Evolutionary conservation across 2,329 filamentous ascomycete species (phyloP).

Genomic region (Botryotinia globosa): DNA sequence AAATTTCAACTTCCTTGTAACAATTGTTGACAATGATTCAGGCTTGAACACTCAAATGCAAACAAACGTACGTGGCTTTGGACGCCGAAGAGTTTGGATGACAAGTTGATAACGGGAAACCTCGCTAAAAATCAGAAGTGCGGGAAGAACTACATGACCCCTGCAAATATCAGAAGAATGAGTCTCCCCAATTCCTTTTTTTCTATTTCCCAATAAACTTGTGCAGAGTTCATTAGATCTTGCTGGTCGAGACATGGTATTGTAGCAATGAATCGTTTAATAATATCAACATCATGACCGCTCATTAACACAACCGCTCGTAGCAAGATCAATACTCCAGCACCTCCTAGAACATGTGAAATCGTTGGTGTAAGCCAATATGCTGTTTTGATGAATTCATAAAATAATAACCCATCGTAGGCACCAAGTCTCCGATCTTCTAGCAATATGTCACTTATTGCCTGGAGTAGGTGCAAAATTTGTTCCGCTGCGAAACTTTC

Average conservation of each 20-base stretch:
- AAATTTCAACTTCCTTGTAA: slow-evolving; percentile 3
- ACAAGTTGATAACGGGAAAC: not conserved
- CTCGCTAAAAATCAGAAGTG: not conserved
- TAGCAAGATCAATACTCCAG: slow-evolving; percentile 17
- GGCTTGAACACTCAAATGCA: not conserved
- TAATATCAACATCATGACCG: slow-evolving; percentile 9
- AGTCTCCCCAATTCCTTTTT: slow-evolving; percentile 8
- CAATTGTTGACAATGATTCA: not conserved
- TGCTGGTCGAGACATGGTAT: not conserved
- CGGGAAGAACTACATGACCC: not conserved
- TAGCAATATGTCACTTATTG: slow-evolving; percentile 11
- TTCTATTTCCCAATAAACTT: not conserved
- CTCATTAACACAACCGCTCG: slow-evolving; percentile 16
- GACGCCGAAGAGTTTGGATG: not conserved
- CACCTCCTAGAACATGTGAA: slow-evolving; percentile 2
- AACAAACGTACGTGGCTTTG: not conserved
- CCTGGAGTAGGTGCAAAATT: slow-evolving; percentile 17
- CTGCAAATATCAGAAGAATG: slow-evolving; percentile 6
- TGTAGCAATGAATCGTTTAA: not conserved
- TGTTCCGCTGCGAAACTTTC: slow-evolving; percentile 6
- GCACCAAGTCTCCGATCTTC: slow-evolving; percentile 9
- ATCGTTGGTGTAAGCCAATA: slow-evolving; percentile 3
- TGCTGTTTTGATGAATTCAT: slow-evolving; percentile 16
- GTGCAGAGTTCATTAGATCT: not conserved
- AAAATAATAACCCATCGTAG: not conserved